Conservation (phyloP, 164 flowering plant genomes). For the Vitis amurensis region DNA sequence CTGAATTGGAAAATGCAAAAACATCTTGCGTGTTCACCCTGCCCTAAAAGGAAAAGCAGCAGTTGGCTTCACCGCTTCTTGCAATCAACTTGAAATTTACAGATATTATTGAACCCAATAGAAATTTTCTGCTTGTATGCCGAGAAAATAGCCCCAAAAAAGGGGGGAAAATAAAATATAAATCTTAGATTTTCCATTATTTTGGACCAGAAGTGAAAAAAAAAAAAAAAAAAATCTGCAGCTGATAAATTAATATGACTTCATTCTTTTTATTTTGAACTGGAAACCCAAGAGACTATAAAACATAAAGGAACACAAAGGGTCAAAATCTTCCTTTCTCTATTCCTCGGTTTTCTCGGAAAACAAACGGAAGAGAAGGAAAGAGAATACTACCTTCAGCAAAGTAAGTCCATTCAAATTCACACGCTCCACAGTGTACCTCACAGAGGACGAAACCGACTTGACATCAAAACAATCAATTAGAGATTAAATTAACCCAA, state of each 20-base stretch:
- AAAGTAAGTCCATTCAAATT: conserved; percentile 52
- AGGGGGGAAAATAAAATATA: not conserved
- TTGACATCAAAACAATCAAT: not conserved
- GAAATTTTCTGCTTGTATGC: too few species aligned
- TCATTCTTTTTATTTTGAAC: too few species aligned
- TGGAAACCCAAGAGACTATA: too few species aligned
- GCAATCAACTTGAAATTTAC: not conserved
- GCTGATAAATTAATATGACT: too few species aligned
- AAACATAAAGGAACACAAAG: too few species aligned
- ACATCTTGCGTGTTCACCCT: conserved; percentile 85
- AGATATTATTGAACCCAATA: not conserved
- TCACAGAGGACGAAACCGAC: conserved; percentile 45
- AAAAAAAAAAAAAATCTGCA: not conserved
- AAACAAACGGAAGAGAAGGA: conserved; percentile 2
- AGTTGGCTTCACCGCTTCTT: not conserved
- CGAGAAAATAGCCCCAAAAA: too few species aligned
- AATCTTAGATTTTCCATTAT: not conserved
- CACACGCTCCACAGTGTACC: conserved; percentile 56
- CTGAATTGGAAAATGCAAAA: conserved; percentile 75
- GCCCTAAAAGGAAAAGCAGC: conserved; percentile 46
- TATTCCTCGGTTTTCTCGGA: not conserved
- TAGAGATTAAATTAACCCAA: not conserved
- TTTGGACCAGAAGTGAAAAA: not conserved
- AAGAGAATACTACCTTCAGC: conserved; percentile 54
- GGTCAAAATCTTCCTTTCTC: not conserved